Base-by-base conservation (phyloP, 1,139 yeast genomes). In the Hanseniaspora gamundiae region DNA sequence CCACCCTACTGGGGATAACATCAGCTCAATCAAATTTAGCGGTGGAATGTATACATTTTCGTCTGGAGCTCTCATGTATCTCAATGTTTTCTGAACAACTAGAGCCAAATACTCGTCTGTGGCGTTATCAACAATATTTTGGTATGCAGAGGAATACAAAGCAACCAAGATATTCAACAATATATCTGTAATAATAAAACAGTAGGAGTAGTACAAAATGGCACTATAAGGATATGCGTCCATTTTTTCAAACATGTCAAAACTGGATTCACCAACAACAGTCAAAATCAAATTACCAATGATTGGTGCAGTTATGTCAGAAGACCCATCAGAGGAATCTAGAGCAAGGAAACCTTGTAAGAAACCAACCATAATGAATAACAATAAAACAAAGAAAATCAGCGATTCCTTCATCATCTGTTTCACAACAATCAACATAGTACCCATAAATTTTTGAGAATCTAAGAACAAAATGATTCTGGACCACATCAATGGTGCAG, bases 401-500 rank as follows among this genome's bases (percentile, higher is more conserved):
- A 84, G 61, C 1, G 91, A 80, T 60, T 86, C 95, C 54, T 80
- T 78, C 85, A 86, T 80, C 84, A 86, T 81, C 48, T 81, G 80
- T 55, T 83, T 83, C 46, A 84, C 67, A 3, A 86, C 91, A 35
- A 86, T 91, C 52, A 86, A 73, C 86, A 85, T 81, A 3, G 88
- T 87, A 38, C 95, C 95, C 44, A 85, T 86, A 60, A 86, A 85
- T 54, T 76, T 73, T 51, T 80, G 78, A 3, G 91, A 81, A 59
- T 86, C 95, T 55, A 85, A 70, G 61, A 71, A 85, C 39, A 86
- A 68, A 45, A 86, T 66, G 47, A 86, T 65, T 47, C 95, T 70
- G 5, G 84, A 74, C 94, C 95, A 86, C 73, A 86, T 80, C 52
- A 86, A 68, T 1, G 95, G 95, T 2, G 95, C 83, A 13, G 85